These are phyloP conservation scores for Mesotaenium endlicherianum DNA, from an alignment of 139 green algal genomes.

Conservation along the genomic window DNA sequence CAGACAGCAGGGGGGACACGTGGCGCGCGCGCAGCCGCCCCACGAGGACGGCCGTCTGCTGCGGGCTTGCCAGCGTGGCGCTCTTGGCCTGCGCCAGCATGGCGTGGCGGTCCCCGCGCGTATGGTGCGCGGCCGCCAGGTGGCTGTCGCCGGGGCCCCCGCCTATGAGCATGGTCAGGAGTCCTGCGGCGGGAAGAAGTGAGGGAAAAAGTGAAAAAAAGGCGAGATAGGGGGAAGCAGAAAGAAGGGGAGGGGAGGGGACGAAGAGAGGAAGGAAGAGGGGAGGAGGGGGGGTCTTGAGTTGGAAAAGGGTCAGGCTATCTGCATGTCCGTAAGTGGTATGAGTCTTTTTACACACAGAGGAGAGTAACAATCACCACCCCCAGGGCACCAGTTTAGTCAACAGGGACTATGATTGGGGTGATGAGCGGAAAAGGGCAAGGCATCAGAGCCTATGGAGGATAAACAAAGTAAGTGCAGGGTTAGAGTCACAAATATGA, in stretches of 20 bases:
- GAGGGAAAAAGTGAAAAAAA: neutral
- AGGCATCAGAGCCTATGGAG: too few species aligned
- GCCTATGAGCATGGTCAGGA: conserved; percentile 25
- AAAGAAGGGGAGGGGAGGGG: neutral
- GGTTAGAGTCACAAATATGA: too few species aligned
- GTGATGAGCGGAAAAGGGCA: too few species aligned
- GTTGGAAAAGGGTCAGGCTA: neutral
- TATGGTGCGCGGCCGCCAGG: neutral
- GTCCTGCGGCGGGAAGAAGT: neutral
- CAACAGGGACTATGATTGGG: too few species aligned
- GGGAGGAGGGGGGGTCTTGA: neutral
- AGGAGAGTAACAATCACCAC: too few species aligned
- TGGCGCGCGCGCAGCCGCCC: conserved; percentile 5
- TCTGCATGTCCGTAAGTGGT: too few species aligned
- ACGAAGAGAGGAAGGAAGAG: neutral
- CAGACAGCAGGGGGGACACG: conserved; percentile 44
- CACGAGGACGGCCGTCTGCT: conserved; percentile 21
- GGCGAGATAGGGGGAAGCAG: neutral
- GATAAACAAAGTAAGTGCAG: too few species aligned
- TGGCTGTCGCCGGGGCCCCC: neutral
- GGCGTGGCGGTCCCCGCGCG: neutral
- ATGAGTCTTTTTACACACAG: too few species aligned
- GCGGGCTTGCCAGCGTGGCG: neutral
- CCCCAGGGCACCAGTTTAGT: too few species aligned
- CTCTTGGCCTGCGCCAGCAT: neutral